Evolutionary conservation across 208 protist species (phyloP).

Genomic region (Vickermania spadyakhi): DNA sequence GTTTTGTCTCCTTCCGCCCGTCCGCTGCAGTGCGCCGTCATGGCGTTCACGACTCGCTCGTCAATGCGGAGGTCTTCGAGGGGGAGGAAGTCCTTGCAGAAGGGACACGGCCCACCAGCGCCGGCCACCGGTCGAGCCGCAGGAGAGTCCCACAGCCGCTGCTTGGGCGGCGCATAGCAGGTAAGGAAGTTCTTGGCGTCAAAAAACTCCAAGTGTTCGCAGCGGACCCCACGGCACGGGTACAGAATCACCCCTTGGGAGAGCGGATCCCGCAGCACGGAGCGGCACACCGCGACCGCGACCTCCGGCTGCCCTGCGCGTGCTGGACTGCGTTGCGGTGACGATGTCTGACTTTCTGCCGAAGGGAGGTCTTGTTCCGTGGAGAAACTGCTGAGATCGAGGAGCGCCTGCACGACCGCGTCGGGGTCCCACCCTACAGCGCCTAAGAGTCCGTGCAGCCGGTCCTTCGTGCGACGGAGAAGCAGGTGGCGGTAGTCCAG

Average conservation of each 20-base stretch:
- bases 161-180: too few species aligned
- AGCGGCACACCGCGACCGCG: slow-evolving; percentile 10
- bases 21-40: neutral
- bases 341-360: neutral
- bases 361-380: neutral
- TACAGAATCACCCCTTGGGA: slow-evolving; percentile 33
- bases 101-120: slow-evolving; percentile 29
- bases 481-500: slow-evolving; percentile 26
- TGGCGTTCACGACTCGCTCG: slow-evolving; percentile 22
- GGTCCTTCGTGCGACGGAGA: slow-evolving; percentile 15
- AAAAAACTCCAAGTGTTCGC: slow-evolving; percentile 68
- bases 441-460: slow-evolving; percentile 23
- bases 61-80: slow-evolving; percentile 43
- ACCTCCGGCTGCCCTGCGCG: neutral
- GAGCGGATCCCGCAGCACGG: slow-evolving; percentile 57
- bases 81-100: slow-evolving; percentile 23
- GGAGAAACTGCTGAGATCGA: slow-evolving; percentile 5
- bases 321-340: neutral
- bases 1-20: too few species aligned
- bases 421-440: slow-evolving; percentile 21
- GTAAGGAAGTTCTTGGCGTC: slow-evolving; percentile 55
- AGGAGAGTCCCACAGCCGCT: slow-evolving; percentile 26
- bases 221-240: slow-evolving; percentile 41
- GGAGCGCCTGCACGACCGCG: slow-evolving; percentile 9
- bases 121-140: slow-evolving; percentile 8